phyloP scores from a whole-genome alignment of 2,329 filamentous ascomycete species.

The Aspergillus sp. region DNA sequence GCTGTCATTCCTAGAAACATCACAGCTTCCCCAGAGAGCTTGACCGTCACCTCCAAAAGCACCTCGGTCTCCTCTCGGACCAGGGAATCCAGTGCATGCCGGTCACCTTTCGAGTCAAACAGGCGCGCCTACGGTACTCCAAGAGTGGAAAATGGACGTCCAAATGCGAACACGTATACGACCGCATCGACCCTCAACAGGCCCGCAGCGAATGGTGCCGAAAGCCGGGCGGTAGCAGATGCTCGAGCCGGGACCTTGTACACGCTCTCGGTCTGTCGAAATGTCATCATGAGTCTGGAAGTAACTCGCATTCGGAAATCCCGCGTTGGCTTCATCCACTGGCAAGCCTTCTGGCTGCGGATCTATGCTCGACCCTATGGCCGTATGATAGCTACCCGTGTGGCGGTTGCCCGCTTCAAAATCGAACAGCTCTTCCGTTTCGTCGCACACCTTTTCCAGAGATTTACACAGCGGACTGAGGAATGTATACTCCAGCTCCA shows the following conservation, averaged over 20 bases:
- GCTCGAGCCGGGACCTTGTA: constrained; percentile 16
- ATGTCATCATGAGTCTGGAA: constrained; percentile 20
- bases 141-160: too few species aligned
- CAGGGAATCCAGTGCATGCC: too few species aligned
- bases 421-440: constrained; percentile 20
- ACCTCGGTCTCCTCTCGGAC: too few species aligned
- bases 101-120: too few species aligned
- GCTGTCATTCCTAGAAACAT: too few species aligned
- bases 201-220: constrained; percentile 5
- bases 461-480: constrained; percentile 15
- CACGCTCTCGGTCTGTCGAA: constrained; percentile 19
- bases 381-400: constrained; percentile 6
- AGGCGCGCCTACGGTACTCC: too few species aligned
- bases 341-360: constrained; percentile 22
- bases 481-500: constrained; percentile 6
- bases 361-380: constrained; percentile 17
- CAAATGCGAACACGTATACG: too few species aligned
- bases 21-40: too few species aligned
- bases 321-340: constrained; percentile 19
- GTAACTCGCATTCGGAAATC: constrained; percentile 23
- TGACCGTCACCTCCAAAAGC: too few species aligned
- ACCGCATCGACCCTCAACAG: background rate
- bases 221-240: too few species aligned
- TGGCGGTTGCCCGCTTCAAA: constrained; percentile 11
- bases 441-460: constrained; percentile 17